Conservation (phyloP, 495 filamentous ascomycete genomes). For the Neurospora discreta region DNA sequence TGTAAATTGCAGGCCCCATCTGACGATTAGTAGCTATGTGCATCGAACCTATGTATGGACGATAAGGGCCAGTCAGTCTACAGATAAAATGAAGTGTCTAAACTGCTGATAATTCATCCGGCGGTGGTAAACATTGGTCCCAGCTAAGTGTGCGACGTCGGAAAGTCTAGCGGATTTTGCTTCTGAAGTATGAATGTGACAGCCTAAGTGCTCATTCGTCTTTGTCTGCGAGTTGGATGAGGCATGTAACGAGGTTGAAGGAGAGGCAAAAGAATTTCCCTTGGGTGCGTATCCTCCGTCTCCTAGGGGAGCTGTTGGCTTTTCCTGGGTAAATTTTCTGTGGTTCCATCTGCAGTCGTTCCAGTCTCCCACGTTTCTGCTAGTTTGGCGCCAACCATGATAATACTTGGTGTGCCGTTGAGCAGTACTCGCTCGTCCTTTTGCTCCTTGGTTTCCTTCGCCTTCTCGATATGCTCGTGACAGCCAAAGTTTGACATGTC, state of each 20-base stretch:
- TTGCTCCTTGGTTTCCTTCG: neutral
- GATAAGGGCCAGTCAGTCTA: neutral
- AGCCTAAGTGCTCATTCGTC: neutral
- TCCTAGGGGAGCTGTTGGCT: neutral
- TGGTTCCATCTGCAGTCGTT: neutral
- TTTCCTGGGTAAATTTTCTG: neutral
- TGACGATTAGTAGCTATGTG: neutral
- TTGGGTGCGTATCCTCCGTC: neutral
- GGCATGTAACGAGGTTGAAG: neutral
- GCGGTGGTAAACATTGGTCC: neutral
- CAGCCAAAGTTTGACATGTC: neutral
- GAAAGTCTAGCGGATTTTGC: neutral
- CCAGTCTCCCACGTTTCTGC: neutral
- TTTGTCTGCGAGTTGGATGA: neutral
- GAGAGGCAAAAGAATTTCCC: fast-evolving
- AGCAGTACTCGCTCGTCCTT: neutral
- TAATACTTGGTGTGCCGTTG: neutral
- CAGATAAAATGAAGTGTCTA: neutral
- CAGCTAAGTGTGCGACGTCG: neutral
- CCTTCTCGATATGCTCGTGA: neutral
- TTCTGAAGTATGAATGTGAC: neutral
- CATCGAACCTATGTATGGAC: neutral
- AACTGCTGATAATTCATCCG: neutral
- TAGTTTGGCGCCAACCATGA: neutral
- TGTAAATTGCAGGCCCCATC: neutral